Evolutionary conservation across 2,329 filamentous ascomycete genomes (phyloP).

Genomic region (Xylariomycetidae sp.): DNA sequence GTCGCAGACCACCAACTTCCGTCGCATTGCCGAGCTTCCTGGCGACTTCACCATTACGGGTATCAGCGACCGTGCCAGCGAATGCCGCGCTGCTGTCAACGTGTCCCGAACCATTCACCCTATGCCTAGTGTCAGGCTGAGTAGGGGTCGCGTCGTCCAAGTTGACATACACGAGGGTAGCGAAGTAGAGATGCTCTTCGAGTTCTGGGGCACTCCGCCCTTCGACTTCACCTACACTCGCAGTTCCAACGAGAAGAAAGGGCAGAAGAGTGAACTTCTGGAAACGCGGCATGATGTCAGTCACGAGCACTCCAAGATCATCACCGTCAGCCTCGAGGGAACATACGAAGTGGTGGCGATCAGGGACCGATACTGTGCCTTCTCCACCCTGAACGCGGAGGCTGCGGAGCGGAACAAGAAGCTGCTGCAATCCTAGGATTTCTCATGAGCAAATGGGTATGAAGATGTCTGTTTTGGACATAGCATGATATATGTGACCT

Average conservation of each 20-base stretch:
- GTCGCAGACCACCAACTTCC: constrained; percentile 75
- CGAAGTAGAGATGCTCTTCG: constrained; percentile 86
- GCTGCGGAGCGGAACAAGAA: constrained; percentile 42
- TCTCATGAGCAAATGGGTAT: not conserved
- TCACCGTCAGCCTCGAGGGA: constrained; percentile 86
- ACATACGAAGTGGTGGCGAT: constrained; percentile 97
- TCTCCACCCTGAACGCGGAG: constrained; percentile 62
- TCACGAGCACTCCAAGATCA: constrained; percentile 71
- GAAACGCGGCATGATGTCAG: constrained; percentile 88
- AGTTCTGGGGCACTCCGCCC: constrained; percentile 91
- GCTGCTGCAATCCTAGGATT: constrained; percentile 24
- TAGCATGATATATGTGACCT: too few species aligned
- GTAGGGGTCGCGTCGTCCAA: constrained; percentile 70
- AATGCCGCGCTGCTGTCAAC: constrained; percentile 75
- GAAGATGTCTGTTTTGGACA: constrained; percentile 8
- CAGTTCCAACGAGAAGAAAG: constrained; percentile 76
- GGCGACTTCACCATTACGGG: constrained; percentile 84
- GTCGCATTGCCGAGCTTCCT: constrained; percentile 84
- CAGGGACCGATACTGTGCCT: constrained; percentile 87
- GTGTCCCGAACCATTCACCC: constrained; percentile 82
- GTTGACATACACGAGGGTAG: constrained; percentile 97
- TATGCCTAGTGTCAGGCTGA: constrained; percentile 86
- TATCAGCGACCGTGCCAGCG: constrained; percentile 79
- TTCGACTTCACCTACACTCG: constrained; percentile 98
- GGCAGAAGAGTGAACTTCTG: constrained; percentile 71